Evolutionary conservation across 345 rosid species (phyloP), one percentile per base, ranked within the genome.

Genomic region (Ceriops decandra): DNA sequence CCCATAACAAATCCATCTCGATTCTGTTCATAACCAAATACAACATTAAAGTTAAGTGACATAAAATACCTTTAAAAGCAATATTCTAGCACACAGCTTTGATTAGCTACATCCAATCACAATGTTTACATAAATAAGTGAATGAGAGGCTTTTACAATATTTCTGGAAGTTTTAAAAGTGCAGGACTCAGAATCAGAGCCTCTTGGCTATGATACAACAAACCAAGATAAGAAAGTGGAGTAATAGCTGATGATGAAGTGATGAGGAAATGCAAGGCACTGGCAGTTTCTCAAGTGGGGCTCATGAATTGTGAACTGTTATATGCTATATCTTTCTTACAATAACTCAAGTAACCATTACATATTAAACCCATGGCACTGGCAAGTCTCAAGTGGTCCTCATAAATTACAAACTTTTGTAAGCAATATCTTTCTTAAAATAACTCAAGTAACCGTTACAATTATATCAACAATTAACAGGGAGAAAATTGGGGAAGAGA

Each of bases 1-100:
- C 95, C 97, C 88, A 91, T 85, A 30, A 91, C 97, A 61, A 91
- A 87, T 76, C 95, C 97, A 85, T 91, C 97, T 60, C 95, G 90
- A 77, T 54, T 78, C 95, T 89, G 86, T 72, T 60, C 30, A 75
- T 57, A 13, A 64, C 51, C n/a, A 32, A 67, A 59, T 60, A 64
- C 19, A 51, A 60, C 0, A 78, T 62, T 62, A 36, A 6, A 21
- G 46, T 38, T n/a, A 70, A 5, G 49, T 13, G 19, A 42, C 49
- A 42, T 15, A 42, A 42, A 13, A 1, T 11, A 38, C 16, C 47
- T 38, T 42, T 11, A 42, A 13, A 42, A 42, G 49, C 49, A 42
- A 42, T 42, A 42, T 42, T 42, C 19, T 42, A 42, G 63, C 62
- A 54, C n/a, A 26, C 13, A 21, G 42, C 31, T 46, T 65, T 54